Conservation (phyloP, 2,329 filamentous ascomycete species). For the Epichloe gansuensis region DNA sequence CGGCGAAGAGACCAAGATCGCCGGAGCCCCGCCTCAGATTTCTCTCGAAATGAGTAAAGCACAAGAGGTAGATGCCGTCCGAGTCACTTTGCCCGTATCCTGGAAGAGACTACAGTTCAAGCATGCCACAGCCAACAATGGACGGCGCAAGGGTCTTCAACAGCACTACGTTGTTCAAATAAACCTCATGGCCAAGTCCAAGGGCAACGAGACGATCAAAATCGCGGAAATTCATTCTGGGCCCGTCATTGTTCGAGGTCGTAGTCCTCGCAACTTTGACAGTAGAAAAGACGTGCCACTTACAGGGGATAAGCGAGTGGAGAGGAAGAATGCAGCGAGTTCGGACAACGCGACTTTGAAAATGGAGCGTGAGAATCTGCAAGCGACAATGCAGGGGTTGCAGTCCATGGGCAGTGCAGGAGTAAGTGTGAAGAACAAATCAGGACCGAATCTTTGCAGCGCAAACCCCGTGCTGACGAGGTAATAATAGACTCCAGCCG, state of each 20-base stretch:
- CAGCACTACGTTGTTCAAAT: slow-evolving; percentile 90
- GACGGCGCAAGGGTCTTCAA: slow-evolving; percentile 82
- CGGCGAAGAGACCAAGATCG: slow-evolving; percentile 37
- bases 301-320: slow-evolving; percentile 39
- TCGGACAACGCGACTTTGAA: slow-evolving; percentile 23
- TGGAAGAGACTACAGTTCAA: slow-evolving; percentile 96
- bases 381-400: slow-evolving; percentile 17
- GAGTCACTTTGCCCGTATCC: slow-evolving; percentile 69
- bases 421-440: slow-evolving; percentile 14
- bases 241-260: slow-evolving; percentile 86
- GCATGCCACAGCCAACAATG: slow-evolving; percentile 93
- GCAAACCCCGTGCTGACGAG: slow-evolving; percentile 5
- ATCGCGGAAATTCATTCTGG: slow-evolving; percentile 82
- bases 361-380: slow-evolving; percentile 20
- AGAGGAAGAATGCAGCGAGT: slow-evolving; percentile 30
- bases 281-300: slow-evolving; percentile 76
- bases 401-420: slow-evolving; percentile 23
- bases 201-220: slow-evolving; percentile 51
- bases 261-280: slow-evolving; percentile 90
- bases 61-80: slow-evolving; percentile 65
- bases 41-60: slow-evolving; percentile 43
- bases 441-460: not conserved
- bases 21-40: slow-evolving; percentile 39
- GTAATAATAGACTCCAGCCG: slow-evolving; percentile 24
- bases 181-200: slow-evolving; percentile 67